Conservation (phyloP, 2,329 filamentous ascomycete species). For the Aspergillus latus region DNA sequence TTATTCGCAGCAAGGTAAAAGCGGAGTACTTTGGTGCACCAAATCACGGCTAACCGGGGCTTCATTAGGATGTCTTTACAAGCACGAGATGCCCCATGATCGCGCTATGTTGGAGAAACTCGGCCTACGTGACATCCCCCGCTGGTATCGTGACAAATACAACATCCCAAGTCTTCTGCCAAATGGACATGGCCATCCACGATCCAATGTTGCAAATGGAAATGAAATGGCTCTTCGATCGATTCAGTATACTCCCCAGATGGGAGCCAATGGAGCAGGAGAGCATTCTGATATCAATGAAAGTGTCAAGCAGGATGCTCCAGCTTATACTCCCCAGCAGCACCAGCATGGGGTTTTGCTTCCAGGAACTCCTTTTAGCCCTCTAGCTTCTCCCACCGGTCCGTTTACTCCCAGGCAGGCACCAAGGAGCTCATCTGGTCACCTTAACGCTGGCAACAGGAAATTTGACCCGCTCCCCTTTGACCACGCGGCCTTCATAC, state of each 20-base stretch:
- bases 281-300: conserved; percentile 17
- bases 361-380: conserved; percentile 10
- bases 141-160: conserved; percentile 57
- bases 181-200: conserved; percentile 19
- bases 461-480: conserved; percentile 26
- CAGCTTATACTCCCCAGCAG: conserved; percentile 9
- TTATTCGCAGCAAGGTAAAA: conserved; percentile 69
- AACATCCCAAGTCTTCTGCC: conserved; percentile 31
- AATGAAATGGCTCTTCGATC: conserved; percentile 22
- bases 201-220: conserved; percentile 10
- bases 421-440: conserved; percentile 13
- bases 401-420: conserved; percentile 15
- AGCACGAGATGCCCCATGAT: conserved; percentile 83
- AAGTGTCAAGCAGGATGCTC: conserved; percentile 14
- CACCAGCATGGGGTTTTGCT: conserved; percentile 5
- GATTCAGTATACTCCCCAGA: conserved; percentile 21
- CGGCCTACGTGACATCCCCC: conserved; percentile 61
- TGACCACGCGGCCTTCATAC: conserved; percentile 21
- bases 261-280: conserved; percentile 14
- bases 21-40: neutral
- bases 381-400: conserved; percentile 12
- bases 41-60: neutral
- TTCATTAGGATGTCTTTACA: conserved; percentile 68
- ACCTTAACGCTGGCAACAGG: conserved; percentile 9
- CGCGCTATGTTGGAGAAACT: conserved; percentile 64